Conservation (phyloP, 352 stramenopile species). For the Phytophthora brassicae region DNA sequence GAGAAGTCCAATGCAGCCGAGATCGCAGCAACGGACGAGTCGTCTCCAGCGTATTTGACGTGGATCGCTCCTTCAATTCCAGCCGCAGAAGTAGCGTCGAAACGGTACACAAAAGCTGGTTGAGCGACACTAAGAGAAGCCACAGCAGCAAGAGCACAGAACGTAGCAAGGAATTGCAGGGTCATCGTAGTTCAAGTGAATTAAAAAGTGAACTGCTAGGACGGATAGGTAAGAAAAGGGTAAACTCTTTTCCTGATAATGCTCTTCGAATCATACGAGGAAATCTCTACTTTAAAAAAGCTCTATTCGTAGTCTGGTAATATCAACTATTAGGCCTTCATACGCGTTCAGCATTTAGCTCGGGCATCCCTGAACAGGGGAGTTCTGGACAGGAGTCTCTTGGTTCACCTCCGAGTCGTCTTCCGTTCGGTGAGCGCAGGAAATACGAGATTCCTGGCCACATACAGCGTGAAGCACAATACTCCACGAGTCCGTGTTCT, state of each 20-base stretch:
- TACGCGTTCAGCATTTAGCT: neutral
- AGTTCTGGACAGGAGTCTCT: slow-evolving; percentile 1
- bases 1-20: slow-evolving; percentile 42
- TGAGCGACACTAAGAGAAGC: neutral
- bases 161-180: neutral
- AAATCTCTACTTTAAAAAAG: too few species aligned
- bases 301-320: neutral
- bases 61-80: slow-evolving; percentile 26
- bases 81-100: slow-evolving; percentile 23
- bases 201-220: slow-evolving; percentile 10
- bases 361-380: slow-evolving; percentile 2
- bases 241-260: too few species aligned
- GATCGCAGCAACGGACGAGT: slow-evolving; percentile 28
- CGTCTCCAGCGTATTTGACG: slow-evolving; percentile 22
- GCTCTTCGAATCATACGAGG: too few species aligned
- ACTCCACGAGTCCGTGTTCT: slow-evolving; percentile 57
- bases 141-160: neutral
- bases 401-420: slow-evolving; percentile 5
- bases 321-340: slow-evolving; percentile 6
- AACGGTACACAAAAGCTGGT: slow-evolving; percentile 23
- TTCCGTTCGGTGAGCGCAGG: slow-evolving; percentile 37
- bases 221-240: too few species aligned
- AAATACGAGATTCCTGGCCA: slow-evolving; percentile 42
- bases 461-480: slow-evolving; percentile 70
- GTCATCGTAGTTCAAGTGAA: slow-evolving; percentile 4